A percentile compares a stretch with the other conserved stretches of the same genome.
These are phyloP conservation scores for Calendula officinalis DNA, from an alignment of 129 eudicot genomes.

Conservation along the genomic window DNA sequence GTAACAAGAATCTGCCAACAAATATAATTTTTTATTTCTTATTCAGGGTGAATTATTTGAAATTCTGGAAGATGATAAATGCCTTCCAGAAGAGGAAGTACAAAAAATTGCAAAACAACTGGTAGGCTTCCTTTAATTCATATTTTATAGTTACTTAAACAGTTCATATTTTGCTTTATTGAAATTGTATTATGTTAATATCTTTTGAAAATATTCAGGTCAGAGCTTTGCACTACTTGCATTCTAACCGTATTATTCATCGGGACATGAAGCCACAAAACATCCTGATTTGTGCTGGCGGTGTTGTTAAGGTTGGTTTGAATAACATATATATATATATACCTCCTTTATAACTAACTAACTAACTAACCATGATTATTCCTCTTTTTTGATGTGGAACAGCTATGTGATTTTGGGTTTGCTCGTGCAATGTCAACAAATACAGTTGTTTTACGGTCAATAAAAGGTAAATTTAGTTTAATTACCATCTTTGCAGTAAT, in stretches of 20 bases:
- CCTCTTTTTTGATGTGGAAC: constrained; percentile 22
- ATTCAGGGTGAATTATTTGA: constrained; percentile 93
- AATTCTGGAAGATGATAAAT: constrained; percentile 94
- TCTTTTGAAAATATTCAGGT: constrained; percentile 51
- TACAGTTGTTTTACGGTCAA: constrained; percentile 93
- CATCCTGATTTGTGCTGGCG: constrained; percentile 90
- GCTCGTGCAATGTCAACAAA: constrained; percentile 99
- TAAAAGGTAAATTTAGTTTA: constrained; percentile 59
- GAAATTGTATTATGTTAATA: neutral
- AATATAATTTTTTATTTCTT: constrained; percentile 8
- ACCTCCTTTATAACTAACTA: constrained; percentile 1
- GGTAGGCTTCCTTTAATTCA: constrained; percentile 41
- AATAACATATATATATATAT: neutral
- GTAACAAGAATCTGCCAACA: neutral
- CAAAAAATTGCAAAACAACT: constrained; percentile 95
- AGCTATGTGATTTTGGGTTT: constrained; percentile 99
- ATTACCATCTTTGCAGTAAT: neutral
- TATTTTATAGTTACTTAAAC: neutral
- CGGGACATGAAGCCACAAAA: constrained; percentile 99
- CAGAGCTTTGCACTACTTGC: constrained; percentile 89
- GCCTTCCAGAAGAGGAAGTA: constrained; percentile 96
- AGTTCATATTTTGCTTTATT: constrained; percentile 4
- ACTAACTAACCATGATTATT: constrained; percentile 1
- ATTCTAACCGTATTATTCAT: constrained; percentile 94
- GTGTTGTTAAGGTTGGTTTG: constrained; percentile 72